phyloP scores from a whole-genome alignment of 1,139 yeast genomes.

The Candida sp. region DNA sequence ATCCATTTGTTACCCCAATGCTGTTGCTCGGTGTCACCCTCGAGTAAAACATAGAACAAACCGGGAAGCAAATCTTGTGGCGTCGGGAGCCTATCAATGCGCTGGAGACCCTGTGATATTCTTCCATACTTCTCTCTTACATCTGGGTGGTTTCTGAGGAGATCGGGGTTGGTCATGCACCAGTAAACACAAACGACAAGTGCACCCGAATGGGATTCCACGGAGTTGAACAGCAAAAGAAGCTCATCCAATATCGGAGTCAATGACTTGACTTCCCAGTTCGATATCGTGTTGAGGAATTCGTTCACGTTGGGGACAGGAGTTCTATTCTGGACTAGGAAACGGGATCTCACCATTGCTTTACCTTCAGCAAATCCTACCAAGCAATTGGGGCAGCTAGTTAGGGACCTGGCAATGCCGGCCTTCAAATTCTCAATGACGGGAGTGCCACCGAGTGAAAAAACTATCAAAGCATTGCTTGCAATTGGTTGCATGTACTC shows the following conservation, averaged over 20 bases:
- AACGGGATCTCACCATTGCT: slow-evolving; percentile 52
- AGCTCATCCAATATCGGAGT: slow-evolving; percentile 8
- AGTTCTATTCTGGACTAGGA: slow-evolving; percentile 54
- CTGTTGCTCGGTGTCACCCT: slow-evolving; percentile 49
- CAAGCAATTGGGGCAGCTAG: slow-evolving; percentile 56
- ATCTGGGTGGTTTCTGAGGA: slow-evolving; percentile 35
- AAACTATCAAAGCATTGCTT: slow-evolving; percentile 58
- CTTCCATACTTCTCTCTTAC: slow-evolving; percentile 31
- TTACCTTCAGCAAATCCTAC: slow-evolving; percentile 55
- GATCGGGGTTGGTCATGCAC: slow-evolving; percentile 34
- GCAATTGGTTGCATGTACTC: slow-evolving; percentile 49
- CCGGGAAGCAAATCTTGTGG: slow-evolving; percentile 45
- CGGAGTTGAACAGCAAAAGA: not conserved
- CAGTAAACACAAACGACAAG: slow-evolving; percentile 9
- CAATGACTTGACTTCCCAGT: slow-evolving; percentile 50
- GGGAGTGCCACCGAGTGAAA: slow-evolving; percentile 57
- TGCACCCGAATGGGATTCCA: slow-evolving; percentile 1
- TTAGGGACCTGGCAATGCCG: slow-evolving; percentile 39
- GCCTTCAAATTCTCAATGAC: slow-evolving; percentile 48
- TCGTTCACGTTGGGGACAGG: slow-evolving; percentile 50
- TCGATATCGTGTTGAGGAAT: slow-evolving; percentile 52
- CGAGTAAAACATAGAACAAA: slow-evolving; percentile 53
- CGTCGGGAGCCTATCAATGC: slow-evolving; percentile 10
- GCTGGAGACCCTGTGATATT: slow-evolving; percentile 25
- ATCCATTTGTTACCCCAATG: slow-evolving; percentile 30